Conservation (phyloP, 1,284 basidiomycete species). For the Pseudozyma hubeiensis region DNA sequence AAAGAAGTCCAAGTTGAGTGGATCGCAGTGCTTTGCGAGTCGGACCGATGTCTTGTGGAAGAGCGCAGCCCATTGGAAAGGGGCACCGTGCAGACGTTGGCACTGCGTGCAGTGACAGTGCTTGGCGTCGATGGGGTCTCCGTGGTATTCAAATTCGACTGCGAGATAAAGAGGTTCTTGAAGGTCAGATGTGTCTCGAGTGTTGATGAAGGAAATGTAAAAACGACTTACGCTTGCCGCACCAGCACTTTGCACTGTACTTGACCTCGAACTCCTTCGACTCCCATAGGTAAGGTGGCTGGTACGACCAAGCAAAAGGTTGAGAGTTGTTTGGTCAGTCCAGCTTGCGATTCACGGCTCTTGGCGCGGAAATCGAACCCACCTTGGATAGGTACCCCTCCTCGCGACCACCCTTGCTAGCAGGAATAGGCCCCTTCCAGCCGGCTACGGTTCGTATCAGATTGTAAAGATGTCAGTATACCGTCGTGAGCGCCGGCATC, state of each 20-base stretch:
- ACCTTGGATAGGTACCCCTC: conserved; percentile 45
- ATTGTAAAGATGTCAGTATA: not conserved
- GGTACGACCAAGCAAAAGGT: not conserved
- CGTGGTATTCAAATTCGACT: conserved; percentile 55
- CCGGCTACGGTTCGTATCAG: conserved; percentile 20
- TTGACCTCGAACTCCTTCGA: conserved; percentile 45
- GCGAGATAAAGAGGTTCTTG: not conserved
- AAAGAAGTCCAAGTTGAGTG: conserved; percentile 47
- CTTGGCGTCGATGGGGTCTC: conserved; percentile 52
- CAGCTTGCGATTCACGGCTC: no score
- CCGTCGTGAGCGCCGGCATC: no score
- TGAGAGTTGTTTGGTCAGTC: not conserved
- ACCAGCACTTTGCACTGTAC: conserved; percentile 43
- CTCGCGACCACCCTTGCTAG: conserved; percentile 35
- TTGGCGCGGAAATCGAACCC: not conserved
- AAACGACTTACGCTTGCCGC: conserved; percentile 32
- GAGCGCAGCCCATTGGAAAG: conserved; percentile 55
- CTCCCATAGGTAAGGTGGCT: conserved; percentile 50
- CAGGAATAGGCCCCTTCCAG: conserved; percentile 44
- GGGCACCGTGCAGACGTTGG: conserved; percentile 59
- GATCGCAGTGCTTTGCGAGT: conserved; percentile 42
- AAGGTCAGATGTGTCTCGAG: no score
- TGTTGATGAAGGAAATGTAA: no score
- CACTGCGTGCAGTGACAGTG: conserved; percentile 62
- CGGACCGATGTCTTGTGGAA: conserved; percentile 54